These are phyloP conservation scores for Narthecium ossifragum DNA, from an alignment of 106 monocot species.

Conservation along the genomic window DNA sequence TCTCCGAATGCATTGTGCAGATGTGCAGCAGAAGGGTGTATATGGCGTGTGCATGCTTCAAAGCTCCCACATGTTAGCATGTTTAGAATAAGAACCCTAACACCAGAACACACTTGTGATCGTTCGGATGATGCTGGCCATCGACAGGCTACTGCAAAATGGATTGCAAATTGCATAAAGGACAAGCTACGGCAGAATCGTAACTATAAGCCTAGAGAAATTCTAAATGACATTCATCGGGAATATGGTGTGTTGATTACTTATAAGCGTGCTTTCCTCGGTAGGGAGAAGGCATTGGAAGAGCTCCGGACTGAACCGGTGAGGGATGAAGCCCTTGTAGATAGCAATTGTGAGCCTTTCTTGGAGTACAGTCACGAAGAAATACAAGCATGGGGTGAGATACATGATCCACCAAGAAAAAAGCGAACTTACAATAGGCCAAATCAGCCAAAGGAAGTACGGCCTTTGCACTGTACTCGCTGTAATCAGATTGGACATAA, in stretches of 20 bases:
- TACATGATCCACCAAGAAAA: constrained; percentile 39
- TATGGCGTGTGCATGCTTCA: constrained; percentile 50
- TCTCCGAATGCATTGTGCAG: too few species aligned
- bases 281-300: constrained; percentile 46
- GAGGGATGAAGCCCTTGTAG: constrained; percentile 1
- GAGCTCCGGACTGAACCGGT: constrained; percentile 26
- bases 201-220: constrained; percentile 49
- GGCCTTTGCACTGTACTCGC: constrained; percentile 39
- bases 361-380: constrained; percentile 11
- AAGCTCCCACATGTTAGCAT: constrained; percentile 38
- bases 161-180: constrained; percentile 49
- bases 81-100: constrained; percentile 35
- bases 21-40: constrained; percentile 46
- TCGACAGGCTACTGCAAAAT: constrained; percentile 49
- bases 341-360: constrained; percentile 6
- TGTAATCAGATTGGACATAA: constrained; percentile 62
- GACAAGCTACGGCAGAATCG: constrained; percentile 41
- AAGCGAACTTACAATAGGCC: constrained; percentile 17
- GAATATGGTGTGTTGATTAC: constrained; percentile 49
- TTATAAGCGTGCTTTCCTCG: constrained; percentile 56
- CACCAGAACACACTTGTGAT: constrained; percentile 31
- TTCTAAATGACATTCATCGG: constrained; percentile 38
- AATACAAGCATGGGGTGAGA: constrained; percentile 27
- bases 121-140: constrained; percentile 40
- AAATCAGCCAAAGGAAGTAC: constrained; percentile 19